Evolutionary conservation across 495 filamentous ascomycete species (phyloP).

Genomic region (Cladorrhinum samala): DNA sequence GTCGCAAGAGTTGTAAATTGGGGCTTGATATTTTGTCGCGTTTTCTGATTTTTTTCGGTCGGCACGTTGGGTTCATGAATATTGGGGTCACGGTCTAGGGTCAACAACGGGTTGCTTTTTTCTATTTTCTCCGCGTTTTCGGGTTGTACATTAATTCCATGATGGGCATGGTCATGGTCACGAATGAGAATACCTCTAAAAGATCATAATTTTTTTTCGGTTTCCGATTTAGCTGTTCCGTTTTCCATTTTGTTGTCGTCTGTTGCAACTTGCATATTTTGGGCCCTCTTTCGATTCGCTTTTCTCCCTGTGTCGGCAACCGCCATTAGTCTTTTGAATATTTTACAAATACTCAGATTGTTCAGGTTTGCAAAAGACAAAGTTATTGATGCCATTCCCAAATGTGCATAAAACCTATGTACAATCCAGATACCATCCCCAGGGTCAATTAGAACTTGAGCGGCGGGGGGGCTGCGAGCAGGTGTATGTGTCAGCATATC

Average conservation of each 20-base stretch:
- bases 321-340: not conserved
- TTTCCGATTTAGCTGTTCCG: not conserved
- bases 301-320: too few species aligned
- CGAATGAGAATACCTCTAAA: slow-evolving; percentile 48
- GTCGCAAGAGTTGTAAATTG: slow-evolving; percentile 81
- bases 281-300: too few species aligned
- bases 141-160: slow-evolving; percentile 89
- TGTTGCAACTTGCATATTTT: too few species aligned
- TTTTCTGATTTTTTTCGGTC: slow-evolving; percentile 60
- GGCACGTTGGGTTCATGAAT: slow-evolving; percentile 69
- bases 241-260: not conserved
- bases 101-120: slow-evolving; percentile 64
- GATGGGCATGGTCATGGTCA: slow-evolving; percentile 58
- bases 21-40: slow-evolving; percentile 45
- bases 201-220: slow-evolving; percentile 7
- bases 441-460: slow-evolving; percentile 37
- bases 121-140: slow-evolving; percentile 46
- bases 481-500: slow-evolving; percentile 11
- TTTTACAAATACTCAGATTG: not conserved
- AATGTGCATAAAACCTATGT: slow-evolving; percentile 11
- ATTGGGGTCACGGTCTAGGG: slow-evolving; percentile 75
- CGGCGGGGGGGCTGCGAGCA: slow-evolving; percentile 34
- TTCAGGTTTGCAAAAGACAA: not conserved
- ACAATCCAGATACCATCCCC: slow-evolving; percentile 7
- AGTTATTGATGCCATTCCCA: slow-evolving; percentile 3